Percentiles rank a stretch among this genome's conserved stretches.
These are phyloP conservation scores for Raffaelea albimanens DNA, from an alignment of 2,329 filamentous ascomycete genomes.

Conservation along the genomic window DNA sequence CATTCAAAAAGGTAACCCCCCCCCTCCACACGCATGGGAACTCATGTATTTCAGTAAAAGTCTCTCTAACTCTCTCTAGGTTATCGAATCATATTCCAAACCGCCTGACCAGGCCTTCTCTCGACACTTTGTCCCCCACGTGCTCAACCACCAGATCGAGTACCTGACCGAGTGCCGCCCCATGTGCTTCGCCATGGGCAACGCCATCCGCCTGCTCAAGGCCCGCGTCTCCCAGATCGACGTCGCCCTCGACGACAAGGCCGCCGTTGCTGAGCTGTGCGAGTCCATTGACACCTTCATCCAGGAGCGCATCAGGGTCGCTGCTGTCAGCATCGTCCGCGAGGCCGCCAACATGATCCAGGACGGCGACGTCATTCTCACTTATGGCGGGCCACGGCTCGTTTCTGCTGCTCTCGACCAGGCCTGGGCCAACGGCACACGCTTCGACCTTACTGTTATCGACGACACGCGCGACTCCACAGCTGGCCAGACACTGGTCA, in stretches of 20 bases:
- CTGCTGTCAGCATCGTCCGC: constrained; percentile 75
- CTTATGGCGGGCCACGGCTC: constrained; percentile 76
- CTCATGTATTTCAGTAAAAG: not conserved
- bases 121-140: constrained; percentile 83
- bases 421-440: constrained; percentile 60
- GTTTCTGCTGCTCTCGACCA: constrained; percentile 73
- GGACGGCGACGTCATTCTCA: constrained; percentile 73
- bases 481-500: constrained; percentile 52
- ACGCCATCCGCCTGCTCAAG: constrained; percentile 91
- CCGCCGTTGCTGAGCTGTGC: constrained; percentile 71
- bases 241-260: constrained; percentile 69
- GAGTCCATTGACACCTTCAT: constrained; percentile 84
- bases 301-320: constrained; percentile 77
- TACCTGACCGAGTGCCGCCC: constrained; percentile 91
- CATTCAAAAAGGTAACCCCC: constrained; percentile 73
- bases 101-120: constrained; percentile 76
- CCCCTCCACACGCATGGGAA: too few relatives aligned
- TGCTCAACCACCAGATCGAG: constrained; percentile 89
- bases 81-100: constrained; percentile 88
- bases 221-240: constrained; percentile 85
- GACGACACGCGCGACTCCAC: constrained; percentile 54
- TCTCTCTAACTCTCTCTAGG: constrained; percentile 35
- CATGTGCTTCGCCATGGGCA: constrained; percentile 93
- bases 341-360: constrained; percentile 67
- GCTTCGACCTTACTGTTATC: constrained; percentile 76